phyloP scores from a whole-genome alignment of 1,284 basidiomycete species.

The Leccinum angustisporum region DNA sequence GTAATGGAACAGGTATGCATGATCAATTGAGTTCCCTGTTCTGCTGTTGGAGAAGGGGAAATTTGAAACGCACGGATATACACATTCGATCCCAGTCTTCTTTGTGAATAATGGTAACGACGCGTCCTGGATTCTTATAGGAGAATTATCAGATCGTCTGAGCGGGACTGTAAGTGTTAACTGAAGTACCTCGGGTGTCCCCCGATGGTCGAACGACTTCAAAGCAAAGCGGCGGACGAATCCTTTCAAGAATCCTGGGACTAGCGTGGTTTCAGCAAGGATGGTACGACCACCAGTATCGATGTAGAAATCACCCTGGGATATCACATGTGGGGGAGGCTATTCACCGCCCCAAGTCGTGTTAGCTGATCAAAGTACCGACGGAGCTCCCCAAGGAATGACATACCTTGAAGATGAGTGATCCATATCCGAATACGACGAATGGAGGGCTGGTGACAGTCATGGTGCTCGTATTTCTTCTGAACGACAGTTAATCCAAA shows the following conservation, averaged over 20 bases:
- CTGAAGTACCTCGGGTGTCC: conserved; percentile 64
- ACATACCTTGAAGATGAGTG: conserved; percentile 74
- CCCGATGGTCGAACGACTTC: conserved; percentile 82
- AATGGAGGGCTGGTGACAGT: conserved; percentile 37
- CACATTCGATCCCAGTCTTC: conserved; percentile 79
- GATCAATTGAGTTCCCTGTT: not conserved
- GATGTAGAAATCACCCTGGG: conserved; percentile 44
- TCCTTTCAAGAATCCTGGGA: conserved; percentile 81
- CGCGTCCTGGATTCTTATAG: conserved; percentile 68
- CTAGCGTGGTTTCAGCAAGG: conserved; percentile 35
- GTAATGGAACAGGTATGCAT: not conserved
- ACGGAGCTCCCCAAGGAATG: not conserved
- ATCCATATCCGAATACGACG: conserved; percentile 78
- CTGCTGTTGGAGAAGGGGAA: not conserved
- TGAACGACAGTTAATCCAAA: not conserved
- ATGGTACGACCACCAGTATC: not conserved
- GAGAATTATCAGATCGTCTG: not conserved
- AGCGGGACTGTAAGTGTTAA: not conserved
- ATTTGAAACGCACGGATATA: conserved; percentile 44
- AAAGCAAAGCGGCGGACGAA: conserved; percentile 85
- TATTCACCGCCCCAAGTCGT: conserved; percentile 29
- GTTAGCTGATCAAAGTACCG: conserved; percentile 2
- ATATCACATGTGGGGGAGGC: conserved; percentile 70
- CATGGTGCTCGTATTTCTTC: not conserved
- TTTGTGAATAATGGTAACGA: conserved; percentile 81